Evolutionary conservation across 73 alveolate genomes (phyloP).

Genomic region (Symbiodinium pilosum): DNA sequence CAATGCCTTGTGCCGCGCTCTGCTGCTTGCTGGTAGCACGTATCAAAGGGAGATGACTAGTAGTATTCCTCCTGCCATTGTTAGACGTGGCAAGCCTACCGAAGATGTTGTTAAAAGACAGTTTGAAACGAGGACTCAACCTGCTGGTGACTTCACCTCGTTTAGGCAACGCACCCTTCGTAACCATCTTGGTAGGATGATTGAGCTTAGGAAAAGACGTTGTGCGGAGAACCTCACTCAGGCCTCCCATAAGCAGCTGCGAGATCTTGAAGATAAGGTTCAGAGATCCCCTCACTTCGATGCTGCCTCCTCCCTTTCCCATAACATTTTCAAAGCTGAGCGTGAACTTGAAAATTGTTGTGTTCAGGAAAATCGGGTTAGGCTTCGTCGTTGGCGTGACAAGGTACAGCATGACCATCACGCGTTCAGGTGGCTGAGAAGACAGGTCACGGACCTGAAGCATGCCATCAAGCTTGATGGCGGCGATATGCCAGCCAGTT

Average conservation of each 20-base stretch:
- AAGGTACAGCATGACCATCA: not conserved
- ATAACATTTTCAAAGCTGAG: too few relatives aligned
- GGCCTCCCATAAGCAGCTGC: too few relatives aligned
- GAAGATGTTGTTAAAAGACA: not conserved
- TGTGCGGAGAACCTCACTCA: not conserved
- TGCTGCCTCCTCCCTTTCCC: too few relatives aligned
- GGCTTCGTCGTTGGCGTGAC: not conserved
- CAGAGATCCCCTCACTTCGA: too few relatives aligned
- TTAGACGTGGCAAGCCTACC: not conserved
- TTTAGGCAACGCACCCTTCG: not conserved
- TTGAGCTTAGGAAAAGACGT: not conserved
- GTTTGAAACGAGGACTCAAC: not conserved
- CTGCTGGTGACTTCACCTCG: not conserved
- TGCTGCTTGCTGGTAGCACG: not conserved
- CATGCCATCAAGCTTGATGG: not conserved
- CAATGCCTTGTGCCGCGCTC: not conserved
- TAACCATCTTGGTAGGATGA: not conserved
- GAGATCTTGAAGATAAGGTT: too few relatives aligned
- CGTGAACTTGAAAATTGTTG: too few relatives aligned
- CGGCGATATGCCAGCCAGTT: not conserved
- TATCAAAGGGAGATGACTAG: not conserved
- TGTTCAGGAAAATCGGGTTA: not conserved
- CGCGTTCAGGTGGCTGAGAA: not conserved
- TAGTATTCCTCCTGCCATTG: not conserved
- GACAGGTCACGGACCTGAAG: not conserved